phyloP scores from a whole-genome alignment of 2,329 filamentous ascomycete species.

The Fusarium virguliforme region DNA sequence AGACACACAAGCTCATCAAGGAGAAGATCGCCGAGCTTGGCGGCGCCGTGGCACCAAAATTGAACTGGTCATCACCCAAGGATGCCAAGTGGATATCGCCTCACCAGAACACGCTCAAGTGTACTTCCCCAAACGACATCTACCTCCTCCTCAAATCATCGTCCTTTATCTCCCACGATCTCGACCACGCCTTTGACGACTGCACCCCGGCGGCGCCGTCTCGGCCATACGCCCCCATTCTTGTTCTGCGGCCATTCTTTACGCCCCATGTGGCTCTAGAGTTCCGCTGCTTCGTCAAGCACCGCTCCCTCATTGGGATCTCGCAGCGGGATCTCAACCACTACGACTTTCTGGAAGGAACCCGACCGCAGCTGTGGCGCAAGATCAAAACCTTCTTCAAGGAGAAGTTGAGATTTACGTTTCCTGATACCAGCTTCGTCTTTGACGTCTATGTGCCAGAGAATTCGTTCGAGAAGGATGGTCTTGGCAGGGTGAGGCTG shows the following conservation, averaged over 20 bases:
- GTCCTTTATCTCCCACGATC: conserved; percentile 93
- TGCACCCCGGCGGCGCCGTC: conserved; percentile 61
- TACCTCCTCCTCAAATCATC: conserved; percentile 96
- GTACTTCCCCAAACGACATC: conserved; percentile 88
- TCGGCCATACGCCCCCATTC: conserved; percentile 77
- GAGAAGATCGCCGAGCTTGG: conserved; percentile 85
- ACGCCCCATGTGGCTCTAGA: conserved; percentile 91
- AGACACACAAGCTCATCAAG: conserved; percentile 84
- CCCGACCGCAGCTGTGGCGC: conserved; percentile 78
- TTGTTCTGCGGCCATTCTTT: conserved; percentile 91
- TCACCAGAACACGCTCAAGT: conserved; percentile 91
- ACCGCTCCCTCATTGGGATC: conserved; percentile 84
- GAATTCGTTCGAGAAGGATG: conserved; percentile 66
- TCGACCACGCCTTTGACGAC: conserved; percentile 93
- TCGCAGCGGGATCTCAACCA: conserved; percentile 92
- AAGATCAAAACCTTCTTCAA: conserved; percentile 85
- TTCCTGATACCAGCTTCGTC: conserved; percentile 86
- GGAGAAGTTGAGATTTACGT: conserved; percentile 79
- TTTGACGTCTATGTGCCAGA: conserved; percentile 95
- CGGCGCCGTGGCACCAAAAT: conserved; percentile 89
- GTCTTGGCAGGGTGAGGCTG: conserved; percentile 83
- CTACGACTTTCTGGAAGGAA: conserved; percentile 81
- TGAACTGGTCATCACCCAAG: conserved; percentile 98
- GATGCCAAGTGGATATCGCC: conserved; percentile 93
- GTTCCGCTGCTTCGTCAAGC: conserved; percentile 95